phyloP scores from a whole-genome alignment of 768 basidiomycete species.

The Phanerochaete carnosa region DNA sequence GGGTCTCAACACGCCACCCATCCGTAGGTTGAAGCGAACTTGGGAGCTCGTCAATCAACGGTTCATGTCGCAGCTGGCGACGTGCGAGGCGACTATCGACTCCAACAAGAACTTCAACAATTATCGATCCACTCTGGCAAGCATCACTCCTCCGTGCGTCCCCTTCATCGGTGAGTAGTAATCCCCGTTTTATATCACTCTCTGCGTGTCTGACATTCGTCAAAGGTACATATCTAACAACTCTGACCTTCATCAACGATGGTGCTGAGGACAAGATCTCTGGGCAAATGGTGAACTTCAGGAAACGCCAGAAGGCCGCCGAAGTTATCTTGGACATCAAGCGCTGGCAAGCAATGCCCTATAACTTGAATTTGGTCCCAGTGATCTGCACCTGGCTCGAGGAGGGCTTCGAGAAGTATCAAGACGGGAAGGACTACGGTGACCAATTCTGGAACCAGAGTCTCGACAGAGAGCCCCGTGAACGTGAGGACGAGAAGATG shows the following conservation, averaged over 20 bases:
- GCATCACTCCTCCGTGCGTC: conserved; percentile 87
- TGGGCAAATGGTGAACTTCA: conserved; percentile 87
- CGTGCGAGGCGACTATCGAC: conserved; percentile 88
- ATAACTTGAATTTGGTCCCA: conserved; percentile 74
- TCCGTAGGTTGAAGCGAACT: conserved; percentile 87
- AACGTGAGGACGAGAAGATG: conserved; percentile 97
- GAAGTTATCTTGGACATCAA: conserved; percentile 97
- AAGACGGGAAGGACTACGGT: conserved; percentile 62
- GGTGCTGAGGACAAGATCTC: conserved; percentile 85
- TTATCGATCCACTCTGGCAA: conserved; percentile 80
- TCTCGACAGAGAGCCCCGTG: conserved; percentile 86
- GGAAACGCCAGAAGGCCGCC: conserved; percentile 92
- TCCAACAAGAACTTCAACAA: conserved; percentile 93
- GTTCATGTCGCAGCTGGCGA: conserved; percentile 65
- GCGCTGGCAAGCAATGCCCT: conserved; percentile 89
- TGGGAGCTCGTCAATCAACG: conserved; percentile 85
- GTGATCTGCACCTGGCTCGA: conserved; percentile 73
- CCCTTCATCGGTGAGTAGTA: conserved; percentile 82
- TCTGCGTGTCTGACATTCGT: conserved; percentile 1
- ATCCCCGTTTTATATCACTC: neutral
- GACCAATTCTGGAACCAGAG: conserved; percentile 85
- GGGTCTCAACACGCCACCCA: conserved; percentile 91
- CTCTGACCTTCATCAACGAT: conserved; percentile 96
- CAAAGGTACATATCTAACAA: conserved; percentile 93
- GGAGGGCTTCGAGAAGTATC: conserved; percentile 70